phyloP scores from a whole-genome alignment of 331 rosid genomes.

The Acacia pycnantha region DNA sequence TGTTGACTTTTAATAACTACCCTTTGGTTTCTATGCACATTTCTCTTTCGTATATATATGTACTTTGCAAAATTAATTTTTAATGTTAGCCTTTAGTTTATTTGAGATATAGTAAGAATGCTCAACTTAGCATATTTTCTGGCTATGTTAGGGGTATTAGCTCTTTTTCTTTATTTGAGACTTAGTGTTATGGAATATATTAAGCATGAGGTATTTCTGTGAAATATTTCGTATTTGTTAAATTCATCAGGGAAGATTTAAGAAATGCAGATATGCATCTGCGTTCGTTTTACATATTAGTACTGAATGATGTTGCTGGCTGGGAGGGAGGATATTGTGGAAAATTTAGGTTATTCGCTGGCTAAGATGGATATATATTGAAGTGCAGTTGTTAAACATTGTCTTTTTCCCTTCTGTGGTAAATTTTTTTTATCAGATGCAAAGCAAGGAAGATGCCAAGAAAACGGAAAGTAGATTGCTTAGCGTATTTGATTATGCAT shows the following conservation, averaged over 20 bases:
- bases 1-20: background rate
- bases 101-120: background rate
- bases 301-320: background rate
- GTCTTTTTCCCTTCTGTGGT: constrained; percentile 10
- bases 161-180: background rate
- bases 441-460: constrained; percentile 59
- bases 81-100: background rate
- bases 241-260: background rate
- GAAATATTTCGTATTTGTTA: background rate
- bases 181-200: background rate
- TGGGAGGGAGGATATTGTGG: background rate
- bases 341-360: background rate
- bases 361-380: background rate
- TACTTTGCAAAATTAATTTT: background rate
- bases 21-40: background rate
- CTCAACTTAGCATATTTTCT: background rate
- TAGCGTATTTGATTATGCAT: constrained; percentile 75
- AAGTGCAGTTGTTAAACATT: background rate
- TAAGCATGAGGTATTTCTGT: background rate
- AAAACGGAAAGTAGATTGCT: constrained; percentile 68
- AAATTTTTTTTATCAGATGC: constrained; percentile 57
- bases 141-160: background rate
- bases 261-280: constrained; percentile 1
- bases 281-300: background rate
- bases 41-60: background rate